Evolutionary conservation across 2,329 filamentous ascomycete species (phyloP), one percentile per base, ranked within the genome.

Genomic region (Cladosporium sp.): DNA sequence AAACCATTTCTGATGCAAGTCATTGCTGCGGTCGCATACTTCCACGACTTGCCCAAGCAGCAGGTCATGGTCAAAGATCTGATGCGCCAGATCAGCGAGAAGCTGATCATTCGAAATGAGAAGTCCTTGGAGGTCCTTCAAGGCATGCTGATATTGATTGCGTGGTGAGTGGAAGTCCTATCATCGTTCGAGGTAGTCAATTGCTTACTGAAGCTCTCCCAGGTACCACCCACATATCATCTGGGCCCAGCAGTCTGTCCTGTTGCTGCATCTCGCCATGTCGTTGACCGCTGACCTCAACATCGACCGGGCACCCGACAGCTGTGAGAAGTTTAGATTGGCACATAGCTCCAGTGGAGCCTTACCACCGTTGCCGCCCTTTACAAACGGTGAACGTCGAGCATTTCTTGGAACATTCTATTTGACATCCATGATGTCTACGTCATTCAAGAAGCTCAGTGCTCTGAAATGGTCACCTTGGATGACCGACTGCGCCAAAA

Each of bases 221-320:
- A 51, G 57, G 57, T 64, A 62, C 50, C 59, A 66, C 38, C 55
- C 58, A 6, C 63, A 66, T 44, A 50, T 65, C n/a, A 63, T 62
- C 41, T 61, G 57, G 58, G 53, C 52, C 19, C 58, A 60, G 15
- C 63, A 66, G 38, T 52, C 57, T 1, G 58, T 57, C 1, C 64
- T 63, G 41, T 47, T 66, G 3, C 54, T 65, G 1, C 58, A 64
- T 20, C 56, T 66, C 2, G 63, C 62, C 3, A 62, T 60, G 18
- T 58, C 63, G 6, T 54, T 64, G 36, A 53, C 55, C 1, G 56
- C 54, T 8, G 64, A 64, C 15, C 54, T 64, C 18, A 58, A 57
- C 27, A 56, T 66, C 41, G 61, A 64, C 48, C 55, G 63, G 9
- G 29, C 52, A 11, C 50, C 54, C 13, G 48, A 51, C 22, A 29